phyloP scores from a whole-genome alignment of 371 early-diverging fungal species.

The Mucor circinelloides region DNA sequence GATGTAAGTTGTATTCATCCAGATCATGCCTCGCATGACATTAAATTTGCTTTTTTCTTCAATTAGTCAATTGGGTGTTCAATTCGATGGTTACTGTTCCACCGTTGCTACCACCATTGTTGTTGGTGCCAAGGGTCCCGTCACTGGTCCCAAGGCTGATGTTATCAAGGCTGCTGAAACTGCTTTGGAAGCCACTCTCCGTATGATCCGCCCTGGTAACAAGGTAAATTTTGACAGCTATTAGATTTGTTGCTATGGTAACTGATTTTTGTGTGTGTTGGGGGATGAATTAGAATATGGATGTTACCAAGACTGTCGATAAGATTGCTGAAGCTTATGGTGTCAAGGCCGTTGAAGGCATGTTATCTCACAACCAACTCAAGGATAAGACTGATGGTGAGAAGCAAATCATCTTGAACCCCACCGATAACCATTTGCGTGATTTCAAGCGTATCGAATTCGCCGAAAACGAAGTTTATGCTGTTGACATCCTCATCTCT shows the following conservation, averaged over 20 bases:
- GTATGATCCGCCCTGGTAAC: conserved; percentile 89
- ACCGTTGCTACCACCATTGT: conserved; percentile 89
- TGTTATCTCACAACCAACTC: conserved; percentile 87
- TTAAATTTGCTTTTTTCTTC: not conserved
- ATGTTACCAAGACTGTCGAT: conserved; percentile 82
- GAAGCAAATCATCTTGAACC: conserved; percentile 91
- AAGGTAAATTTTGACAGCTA: conserved; percentile 32
- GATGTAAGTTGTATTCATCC: conserved; percentile 58
- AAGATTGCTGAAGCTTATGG: conserved; percentile 80
- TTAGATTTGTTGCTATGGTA: not conserved
- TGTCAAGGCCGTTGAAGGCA: conserved; percentile 89
- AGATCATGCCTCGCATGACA: not conserved
- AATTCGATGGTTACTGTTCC: conserved; percentile 93
- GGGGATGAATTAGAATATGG: conserved; percentile 53
- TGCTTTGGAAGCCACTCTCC: conserved; percentile 80
- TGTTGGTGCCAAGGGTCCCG: conserved; percentile 84
- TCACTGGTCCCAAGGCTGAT: conserved; percentile 89
- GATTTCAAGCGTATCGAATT: conserved; percentile 75
- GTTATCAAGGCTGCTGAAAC: conserved; percentile 87
- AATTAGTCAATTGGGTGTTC: conserved; percentile 86
- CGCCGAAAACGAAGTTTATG: conserved; percentile 87
- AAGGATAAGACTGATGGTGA: conserved; percentile 89
- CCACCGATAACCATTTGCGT: conserved; percentile 76
- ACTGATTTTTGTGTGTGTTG: not conserved
- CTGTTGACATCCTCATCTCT: conserved; percentile 84